Evolutionary conservation across 495 filamentous ascomycete species (phyloP).

Genomic region (Annulohypoxylon bovei): DNA sequence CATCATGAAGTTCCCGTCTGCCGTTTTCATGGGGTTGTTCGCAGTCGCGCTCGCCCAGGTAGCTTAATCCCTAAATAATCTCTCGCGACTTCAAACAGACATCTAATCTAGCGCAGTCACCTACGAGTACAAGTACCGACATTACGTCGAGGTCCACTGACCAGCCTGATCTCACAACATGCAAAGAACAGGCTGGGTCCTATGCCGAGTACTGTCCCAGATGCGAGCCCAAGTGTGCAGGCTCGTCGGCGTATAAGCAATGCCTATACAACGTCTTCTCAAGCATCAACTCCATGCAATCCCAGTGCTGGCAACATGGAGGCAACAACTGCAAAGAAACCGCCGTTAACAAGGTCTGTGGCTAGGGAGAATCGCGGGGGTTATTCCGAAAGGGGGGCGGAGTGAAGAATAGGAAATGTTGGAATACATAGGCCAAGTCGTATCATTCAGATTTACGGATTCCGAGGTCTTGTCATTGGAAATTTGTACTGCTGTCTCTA

Average conservation of each 20-base stretch:
- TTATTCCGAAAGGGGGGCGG: not conserved
- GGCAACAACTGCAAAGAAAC: slow-evolving; percentile 1
- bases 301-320: slow-evolving; percentile 23
- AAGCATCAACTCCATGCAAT: slow-evolving; percentile 6
- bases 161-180: slow-evolving; percentile 6
- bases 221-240: slow-evolving; percentile 2
- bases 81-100: not conserved
- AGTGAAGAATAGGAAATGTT: not conserved
- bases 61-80: not conserved
- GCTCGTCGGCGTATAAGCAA: not conserved
- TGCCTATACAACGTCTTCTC: slow-evolving; percentile 18
- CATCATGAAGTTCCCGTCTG: slow-evolving; percentile 10
- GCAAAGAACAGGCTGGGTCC: slow-evolving; percentile 8
- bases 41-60: slow-evolving; percentile 11
- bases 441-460: no score
- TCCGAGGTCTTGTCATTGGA: no score
- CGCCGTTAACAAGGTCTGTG: slow-evolving; percentile 10
- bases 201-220: slow-evolving; percentile 18
- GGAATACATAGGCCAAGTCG: no score
- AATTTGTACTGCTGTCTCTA: no score
- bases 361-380: not conserved
- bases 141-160: not conserved
- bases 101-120: not conserved
- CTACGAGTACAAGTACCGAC: slow-evolving; percentile 5
- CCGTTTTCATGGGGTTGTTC: not conserved